phyloP scores from a whole-genome alignment of 169 alveolate genomes.

The Plasmodium coatneyi region DNA sequence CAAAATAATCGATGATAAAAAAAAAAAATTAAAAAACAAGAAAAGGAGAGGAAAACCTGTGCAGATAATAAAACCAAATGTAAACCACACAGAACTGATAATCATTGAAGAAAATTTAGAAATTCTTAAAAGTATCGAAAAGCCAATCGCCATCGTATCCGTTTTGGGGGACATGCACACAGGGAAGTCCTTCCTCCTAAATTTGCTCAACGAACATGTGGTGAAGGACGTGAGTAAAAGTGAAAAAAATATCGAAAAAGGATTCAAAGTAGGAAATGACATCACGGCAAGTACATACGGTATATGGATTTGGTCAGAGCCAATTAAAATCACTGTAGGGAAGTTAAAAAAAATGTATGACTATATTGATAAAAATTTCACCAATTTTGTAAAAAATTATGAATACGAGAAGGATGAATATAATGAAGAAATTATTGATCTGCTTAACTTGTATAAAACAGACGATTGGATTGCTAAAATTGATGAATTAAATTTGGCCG shows the following conservation, averaged over 20 bases:
- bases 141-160: constrained; percentile 86
- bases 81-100: constrained; percentile 81
- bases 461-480: constrained; percentile 67
- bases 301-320: constrained; percentile 86
- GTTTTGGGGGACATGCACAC: constrained; percentile 86
- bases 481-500: constrained; percentile 41
- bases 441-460: constrained; percentile 50
- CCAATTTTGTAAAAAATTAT: constrained; percentile 63
- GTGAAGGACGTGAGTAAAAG: constrained; percentile 70
- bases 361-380: constrained; percentile 37
- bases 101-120: constrained; percentile 79
- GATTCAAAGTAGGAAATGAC: constrained; percentile 77
- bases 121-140: constrained; percentile 75
- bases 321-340: constrained; percentile 74
- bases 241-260: constrained; percentile 66
- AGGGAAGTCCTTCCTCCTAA: constrained; percentile 84
- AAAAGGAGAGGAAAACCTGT: constrained; percentile 78
- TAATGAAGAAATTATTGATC: constrained; percentile 72
- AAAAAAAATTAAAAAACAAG: constrained; percentile 24
- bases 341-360: constrained; percentile 68
- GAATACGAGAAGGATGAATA: constrained; percentile 74
- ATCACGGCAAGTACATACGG: constrained; percentile 83
- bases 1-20: constrained; percentile 57
- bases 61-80: constrained; percentile 82
- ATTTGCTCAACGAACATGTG: constrained; percentile 81